A percentile compares a stretch with the other conserved stretches of the same genome.
phyloP scores from a whole-genome alignment of 192 early-diverging fungal genomes.

The Coemansia sp. region DNA sequence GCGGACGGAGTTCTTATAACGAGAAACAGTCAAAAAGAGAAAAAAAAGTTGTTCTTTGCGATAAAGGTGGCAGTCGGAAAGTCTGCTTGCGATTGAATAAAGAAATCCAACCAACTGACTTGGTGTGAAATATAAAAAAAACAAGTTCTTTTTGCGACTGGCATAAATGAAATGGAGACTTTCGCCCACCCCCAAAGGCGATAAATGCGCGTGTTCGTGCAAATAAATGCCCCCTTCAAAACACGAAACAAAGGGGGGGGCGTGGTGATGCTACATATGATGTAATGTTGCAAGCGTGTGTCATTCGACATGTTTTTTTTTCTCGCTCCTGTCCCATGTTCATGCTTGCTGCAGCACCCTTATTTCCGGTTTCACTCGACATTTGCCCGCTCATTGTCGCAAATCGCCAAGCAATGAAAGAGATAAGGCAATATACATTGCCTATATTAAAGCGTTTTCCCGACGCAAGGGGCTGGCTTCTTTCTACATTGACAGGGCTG shows the following conservation, averaged over 20 bases:
- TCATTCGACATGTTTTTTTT: neutral
- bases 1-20: neutral
- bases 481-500: neutral
- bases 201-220: neutral
- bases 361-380: neutral
- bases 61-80: neutral
- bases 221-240: too few species aligned
- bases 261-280: neutral
- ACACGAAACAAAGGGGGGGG: neutral
- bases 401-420: neutral
- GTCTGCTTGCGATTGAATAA: neutral
- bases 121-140: neutral
- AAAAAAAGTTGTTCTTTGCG: neutral
- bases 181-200: neutral
- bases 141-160: neutral
- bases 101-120: neutral
- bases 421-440: neutral
- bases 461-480: neutral
- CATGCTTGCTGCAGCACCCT: neutral
- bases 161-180: neutral
- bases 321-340: neutral
- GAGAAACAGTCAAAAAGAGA: neutral
- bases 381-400: neutral
- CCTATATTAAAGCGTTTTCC: neutral
- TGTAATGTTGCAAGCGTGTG: neutral